Conservation (phyloP, 768 basidiomycete species). For the Auricularia auricula-judae region DNA sequence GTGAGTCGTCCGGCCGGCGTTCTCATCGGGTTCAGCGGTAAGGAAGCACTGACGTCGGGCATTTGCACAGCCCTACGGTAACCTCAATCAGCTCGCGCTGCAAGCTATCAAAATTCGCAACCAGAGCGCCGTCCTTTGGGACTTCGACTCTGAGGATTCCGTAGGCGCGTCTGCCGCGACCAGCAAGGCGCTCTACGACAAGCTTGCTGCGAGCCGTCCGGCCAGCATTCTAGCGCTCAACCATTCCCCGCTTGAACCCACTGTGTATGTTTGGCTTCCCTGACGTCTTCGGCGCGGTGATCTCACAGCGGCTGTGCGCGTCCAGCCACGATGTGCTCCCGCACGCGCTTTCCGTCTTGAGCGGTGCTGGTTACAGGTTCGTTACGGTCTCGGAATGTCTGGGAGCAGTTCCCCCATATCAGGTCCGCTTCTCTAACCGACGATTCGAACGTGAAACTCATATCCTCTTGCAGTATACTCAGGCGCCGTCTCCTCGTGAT, state of each 20-base stretch:
- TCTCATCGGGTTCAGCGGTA: slow-evolving; percentile 32
- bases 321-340: slow-evolving; percentile 12
- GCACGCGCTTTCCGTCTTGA: slow-evolving; percentile 12
- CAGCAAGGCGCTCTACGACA: slow-evolving; percentile 8
- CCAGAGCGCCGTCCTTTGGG: slow-evolving; percentile 13
- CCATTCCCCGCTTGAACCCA: slow-evolving; percentile 15
- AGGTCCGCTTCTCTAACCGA: not conserved
- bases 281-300: not conserved
- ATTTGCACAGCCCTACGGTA: slow-evolving; percentile 25
- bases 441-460: not conserved
- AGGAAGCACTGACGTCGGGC: slow-evolving; percentile 25
- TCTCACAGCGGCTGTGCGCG: not conserved
- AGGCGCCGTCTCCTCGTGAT: not conserved
- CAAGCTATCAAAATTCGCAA: slow-evolving; percentile 18
- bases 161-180: slow-evolving; percentile 5
- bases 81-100: slow-evolving; percentile 27
- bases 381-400: slow-evolving; percentile 18
- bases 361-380: slow-evolving; percentile 14
- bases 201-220: slow-evolving; percentile 8
- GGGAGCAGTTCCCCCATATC: slow-evolving; percentile 3
- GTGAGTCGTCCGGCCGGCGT: slow-evolving; percentile 27
- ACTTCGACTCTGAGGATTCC: slow-evolving; percentile 14
- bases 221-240: slow-evolving; percentile 14
- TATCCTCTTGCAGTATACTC: not conserved
- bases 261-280: slow-evolving; percentile 7